Percentiles rank a stretch among this genome's conserved stretches.
These are phyloP conservation scores for Epicoccum nigrum DNA, from an alignment of 2,329 filamentous ascomycete genomes.

Conservation along the genomic window DNA sequence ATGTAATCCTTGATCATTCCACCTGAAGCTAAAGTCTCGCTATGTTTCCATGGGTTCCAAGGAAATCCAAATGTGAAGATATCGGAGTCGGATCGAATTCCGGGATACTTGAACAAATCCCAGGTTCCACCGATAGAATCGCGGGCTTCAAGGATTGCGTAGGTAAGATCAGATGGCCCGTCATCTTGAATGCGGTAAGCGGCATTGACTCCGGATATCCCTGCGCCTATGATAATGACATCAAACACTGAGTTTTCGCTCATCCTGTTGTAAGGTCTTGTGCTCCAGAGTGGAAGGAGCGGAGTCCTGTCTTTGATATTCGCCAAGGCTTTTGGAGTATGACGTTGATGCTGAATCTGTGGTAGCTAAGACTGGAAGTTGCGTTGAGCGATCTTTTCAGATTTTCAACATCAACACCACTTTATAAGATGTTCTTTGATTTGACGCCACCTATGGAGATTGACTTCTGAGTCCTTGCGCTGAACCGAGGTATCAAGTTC, in stretches of 20 bases:
- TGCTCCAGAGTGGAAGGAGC: neutral
- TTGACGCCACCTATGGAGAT: too few species aligned
- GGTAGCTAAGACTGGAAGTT: too few species aligned
- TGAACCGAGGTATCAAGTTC: too few species aligned
- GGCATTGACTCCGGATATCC: conserved; percentile 75
- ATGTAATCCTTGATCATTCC: conserved; percentile 49
- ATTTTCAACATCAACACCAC: too few species aligned
- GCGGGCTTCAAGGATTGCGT: conserved; percentile 71
- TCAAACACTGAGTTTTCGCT: conserved; percentile 22
- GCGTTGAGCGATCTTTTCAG: too few species aligned
- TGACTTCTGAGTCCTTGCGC: too few species aligned
- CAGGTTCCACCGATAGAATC: conserved; percentile 72
- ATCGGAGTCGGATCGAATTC: conserved; percentile 59
- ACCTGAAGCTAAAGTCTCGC: conserved; percentile 47
- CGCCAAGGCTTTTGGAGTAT: neutral
- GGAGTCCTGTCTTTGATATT: neutral
- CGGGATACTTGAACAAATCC: conserved; percentile 72
- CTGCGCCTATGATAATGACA: conserved; percentile 69
- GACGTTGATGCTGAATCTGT: too few species aligned
- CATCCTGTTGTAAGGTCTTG: neutral
- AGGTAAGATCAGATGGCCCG: conserved; percentile 58
- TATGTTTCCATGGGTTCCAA: conserved; percentile 68
- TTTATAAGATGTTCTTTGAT: too few species aligned
- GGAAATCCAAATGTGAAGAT: conserved; percentile 60
- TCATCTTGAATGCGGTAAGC: conserved; percentile 68